These are phyloP conservation scores for Solanum sejunctum DNA, from an alignment of 257 asterid species.

Conservation along the genomic window DNA sequence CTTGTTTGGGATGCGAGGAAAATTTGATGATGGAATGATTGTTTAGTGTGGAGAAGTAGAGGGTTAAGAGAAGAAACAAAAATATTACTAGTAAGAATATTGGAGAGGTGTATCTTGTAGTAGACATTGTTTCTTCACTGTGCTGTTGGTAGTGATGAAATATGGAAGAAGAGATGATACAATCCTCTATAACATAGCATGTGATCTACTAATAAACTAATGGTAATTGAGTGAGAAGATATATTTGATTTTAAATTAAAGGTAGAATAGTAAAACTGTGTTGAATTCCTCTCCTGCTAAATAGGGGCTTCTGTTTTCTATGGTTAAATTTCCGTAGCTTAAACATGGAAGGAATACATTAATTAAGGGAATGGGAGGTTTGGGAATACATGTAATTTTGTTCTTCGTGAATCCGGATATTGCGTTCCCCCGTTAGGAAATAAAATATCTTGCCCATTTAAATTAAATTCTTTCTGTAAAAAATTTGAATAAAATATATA, in stretches of 20 bases:
- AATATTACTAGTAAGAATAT: neutral
- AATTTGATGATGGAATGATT: neutral
- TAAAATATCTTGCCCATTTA: no score
- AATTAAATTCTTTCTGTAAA: no score
- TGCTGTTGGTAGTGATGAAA: neutral
- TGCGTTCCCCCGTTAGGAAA: no score
- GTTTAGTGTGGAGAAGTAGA: neutral
- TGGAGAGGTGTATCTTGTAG: neutral
- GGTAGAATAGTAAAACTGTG: no score
- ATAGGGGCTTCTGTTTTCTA: no score
- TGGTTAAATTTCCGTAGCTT: no score
- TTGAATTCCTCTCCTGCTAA: no score
- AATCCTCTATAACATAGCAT: neutral
- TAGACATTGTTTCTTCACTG: neutral
- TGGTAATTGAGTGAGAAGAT: neutral
- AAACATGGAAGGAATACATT: no score
- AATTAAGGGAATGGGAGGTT: no score
- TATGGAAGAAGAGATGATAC: neutral
- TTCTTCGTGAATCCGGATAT: no score
- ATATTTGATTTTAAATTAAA: no score
- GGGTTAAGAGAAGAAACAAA: neutral
- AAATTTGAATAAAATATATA: neutral
- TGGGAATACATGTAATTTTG: no score
- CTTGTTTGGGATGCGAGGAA: neutral
- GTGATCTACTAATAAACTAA: neutral